Base-by-base conservation (phyloP, 371 early-diverging fungal genomes). In the Mortierella sp. region DNA sequence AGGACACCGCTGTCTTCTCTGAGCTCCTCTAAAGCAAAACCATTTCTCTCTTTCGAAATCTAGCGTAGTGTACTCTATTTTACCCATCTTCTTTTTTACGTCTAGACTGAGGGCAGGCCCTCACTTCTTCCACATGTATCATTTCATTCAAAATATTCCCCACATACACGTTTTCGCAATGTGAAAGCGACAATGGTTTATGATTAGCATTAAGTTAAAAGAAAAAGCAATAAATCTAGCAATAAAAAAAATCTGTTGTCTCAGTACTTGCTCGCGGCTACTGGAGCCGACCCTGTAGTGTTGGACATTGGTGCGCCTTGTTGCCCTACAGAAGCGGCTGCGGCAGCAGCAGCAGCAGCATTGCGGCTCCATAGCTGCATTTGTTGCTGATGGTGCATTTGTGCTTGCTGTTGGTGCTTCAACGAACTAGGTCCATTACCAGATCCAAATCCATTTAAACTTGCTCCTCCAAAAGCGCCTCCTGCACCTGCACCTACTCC, bases 371-470 rank as follows among this genome's bases (percentile, higher is more conserved):
- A 75, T 4, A 80, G 52, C 30, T 80, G 81, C 76, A 72, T 80
- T 39, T 80, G 81, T 43, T 80, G 81, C 37, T 80, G 81, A 22
- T 80, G 81, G 37, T 80, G 81, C 76, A 72, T 71, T 63, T 80
- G 81, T 3, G 76, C 73, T 55, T 80, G 81, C 45, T 80, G 81
- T 54, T 80, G 81, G 39, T 80, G 81, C 39, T 57, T 71, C 51
- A 80, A 49, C 8, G 81, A 75, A 64, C 76, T 75, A 1, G 81
- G 81, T 20, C 81, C 81, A 47, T 71, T 71, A 9, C 65, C 60
- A 32, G 59, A 57, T 3, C 40, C 22, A 9, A 72, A 45, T 5
- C 75, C 76, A 47, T 68, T 72, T 45, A 72, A 20, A 37, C 67
- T 75, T 9, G 68, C 57, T 2, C 81, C 81, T 22, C 81, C 81